Evolutionary conservation across 2,329 filamentous ascomycete species (phyloP), one percentile per base, ranked within the genome.

Genomic region (Lecanicillium sp.): DNA sequence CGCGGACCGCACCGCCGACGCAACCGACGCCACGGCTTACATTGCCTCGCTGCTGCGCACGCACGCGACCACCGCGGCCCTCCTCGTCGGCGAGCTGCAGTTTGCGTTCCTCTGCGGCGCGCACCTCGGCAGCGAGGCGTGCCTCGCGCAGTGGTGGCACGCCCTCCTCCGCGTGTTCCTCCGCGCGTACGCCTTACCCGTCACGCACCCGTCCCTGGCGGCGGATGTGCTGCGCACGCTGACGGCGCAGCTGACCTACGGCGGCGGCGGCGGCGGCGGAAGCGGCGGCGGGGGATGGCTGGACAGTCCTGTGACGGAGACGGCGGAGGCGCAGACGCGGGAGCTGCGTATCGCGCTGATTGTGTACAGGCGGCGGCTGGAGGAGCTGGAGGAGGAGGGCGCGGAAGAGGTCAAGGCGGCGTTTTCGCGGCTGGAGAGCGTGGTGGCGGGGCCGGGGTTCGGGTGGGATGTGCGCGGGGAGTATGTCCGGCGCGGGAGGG

Each of bases 111-210:
- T 83, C 4, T 74, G 73, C 0, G 79, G 79, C 30, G 71, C 75
- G 58, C 70, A 78, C 47, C 70, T 83, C 1, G 73, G 75, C 33
- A 84, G 81, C 58, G 64, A 75, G 35, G 68, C 76, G 8, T 83
- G 79, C 54, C 66, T 81, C 36, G 77, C 81, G 52, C 79, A 84
- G 52, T 84, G 79, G 80, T 78, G 73, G 67, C 70, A 79, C 55
- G 69, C 80, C 52, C 60, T 74, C 3, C 67, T 75, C 32, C 71
- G 67, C 40, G 58, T 81, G 27, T 56, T 80, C 10, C 69, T 83
- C 39, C 71, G 72, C 21, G 72, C 77, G 2, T 71, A 73, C 56
- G 53, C 56, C 9, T 70, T 83, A 63, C 69, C 1, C 50, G 63
- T 19, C 56, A 59, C 3, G 64, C 65, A 2, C 44, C 78, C 79